Percentiles rank a stretch among this genome's conserved stretches.
These are phyloP conservation scores for Ajuga reptans DNA, from an alignment of 305 asterid species.

Conservation along the genomic window DNA sequence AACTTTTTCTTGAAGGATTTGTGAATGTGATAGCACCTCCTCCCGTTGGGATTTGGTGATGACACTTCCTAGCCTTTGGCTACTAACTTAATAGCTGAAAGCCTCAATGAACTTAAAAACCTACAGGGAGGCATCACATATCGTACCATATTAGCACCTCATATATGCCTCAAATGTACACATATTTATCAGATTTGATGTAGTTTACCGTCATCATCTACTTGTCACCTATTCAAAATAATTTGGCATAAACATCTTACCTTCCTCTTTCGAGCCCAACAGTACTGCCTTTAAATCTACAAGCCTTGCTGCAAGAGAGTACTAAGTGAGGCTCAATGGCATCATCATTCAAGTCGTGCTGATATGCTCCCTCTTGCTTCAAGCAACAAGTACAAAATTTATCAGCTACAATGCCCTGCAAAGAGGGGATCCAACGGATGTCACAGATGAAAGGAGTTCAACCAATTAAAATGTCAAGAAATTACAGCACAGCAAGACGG, in stretches of 20 bases:
- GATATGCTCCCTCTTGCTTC: conserved; percentile 16
- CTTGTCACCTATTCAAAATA: not conserved
- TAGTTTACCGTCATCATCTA: not conserved
- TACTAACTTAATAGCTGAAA: too few species aligned
- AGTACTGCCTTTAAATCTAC: too few species aligned
- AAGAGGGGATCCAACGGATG: not conserved
- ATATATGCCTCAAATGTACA: not conserved
- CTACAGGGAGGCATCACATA: too few species aligned
- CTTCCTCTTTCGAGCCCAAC: too few species aligned
- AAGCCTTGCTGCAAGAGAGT: conserved; percentile 4
- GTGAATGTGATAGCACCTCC: too few species aligned
- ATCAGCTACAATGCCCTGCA: conserved; percentile 16
- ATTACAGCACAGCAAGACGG: not conserved
- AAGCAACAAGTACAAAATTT: not conserved
- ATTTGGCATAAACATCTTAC: not conserved
- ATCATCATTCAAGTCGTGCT: not conserved
- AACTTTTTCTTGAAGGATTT: too few species aligned
- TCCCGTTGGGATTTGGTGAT: too few species aligned
- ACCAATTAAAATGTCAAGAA: not conserved
- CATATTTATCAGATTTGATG: not conserved
- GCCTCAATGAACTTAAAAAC: too few species aligned
- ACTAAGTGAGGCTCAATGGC: not conserved
- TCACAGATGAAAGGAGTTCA: not conserved
- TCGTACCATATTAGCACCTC: not conserved
- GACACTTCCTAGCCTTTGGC: too few species aligned